Evolutionary conservation across 306 rosid species (phyloP).

Genomic region (Prosopis cineraria): DNA sequence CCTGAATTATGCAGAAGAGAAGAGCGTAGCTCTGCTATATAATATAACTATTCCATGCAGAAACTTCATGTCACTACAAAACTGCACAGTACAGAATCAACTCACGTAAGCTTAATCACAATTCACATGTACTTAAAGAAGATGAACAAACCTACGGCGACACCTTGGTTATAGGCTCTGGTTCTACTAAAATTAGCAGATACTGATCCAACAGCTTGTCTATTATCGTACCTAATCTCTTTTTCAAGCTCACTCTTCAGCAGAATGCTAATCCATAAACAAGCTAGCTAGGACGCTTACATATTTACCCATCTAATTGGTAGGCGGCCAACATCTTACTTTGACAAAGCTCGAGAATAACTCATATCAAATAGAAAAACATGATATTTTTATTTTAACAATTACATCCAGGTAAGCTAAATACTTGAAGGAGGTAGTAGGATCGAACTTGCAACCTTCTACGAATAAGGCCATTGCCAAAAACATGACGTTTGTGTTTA

Average conservation of each 20-base stretch:
- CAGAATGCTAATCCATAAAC: constrained; percentile 11
- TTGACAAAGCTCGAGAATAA: background rate
- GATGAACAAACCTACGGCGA: constrained; percentile 15
- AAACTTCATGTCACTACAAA: constrained; percentile 21
- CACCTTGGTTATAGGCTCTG: background rate
- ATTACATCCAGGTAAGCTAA: too few relatives aligned
- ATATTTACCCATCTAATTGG: background rate
- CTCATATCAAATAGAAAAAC: background rate
- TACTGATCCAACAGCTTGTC: constrained; percentile 23
- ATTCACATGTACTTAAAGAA: constrained; percentile 13
- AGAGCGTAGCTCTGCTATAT: constrained; percentile 8
- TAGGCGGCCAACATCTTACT: background rate
- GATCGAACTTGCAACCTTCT: background rate
- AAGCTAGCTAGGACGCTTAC: background rate
- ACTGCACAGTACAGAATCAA: background rate
- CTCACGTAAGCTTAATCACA: background rate
- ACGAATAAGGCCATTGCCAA: too few relatives aligned
- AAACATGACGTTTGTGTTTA: too few relatives aligned
- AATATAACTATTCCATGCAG: background rate
- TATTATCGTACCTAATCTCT: constrained; percentile 16
- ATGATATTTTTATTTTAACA: too few relatives aligned
- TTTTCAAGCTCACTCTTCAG: constrained; percentile 1
- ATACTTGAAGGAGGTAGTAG: background rate
- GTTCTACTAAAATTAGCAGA: constrained; percentile 12
- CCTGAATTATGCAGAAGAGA: constrained; percentile 17